A percentile compares a stretch with the other conserved stretches of the same genome.
Conservation (phyloP, 2,329 filamentous ascomycete genomes). For the Cytospora mali region DNA sequence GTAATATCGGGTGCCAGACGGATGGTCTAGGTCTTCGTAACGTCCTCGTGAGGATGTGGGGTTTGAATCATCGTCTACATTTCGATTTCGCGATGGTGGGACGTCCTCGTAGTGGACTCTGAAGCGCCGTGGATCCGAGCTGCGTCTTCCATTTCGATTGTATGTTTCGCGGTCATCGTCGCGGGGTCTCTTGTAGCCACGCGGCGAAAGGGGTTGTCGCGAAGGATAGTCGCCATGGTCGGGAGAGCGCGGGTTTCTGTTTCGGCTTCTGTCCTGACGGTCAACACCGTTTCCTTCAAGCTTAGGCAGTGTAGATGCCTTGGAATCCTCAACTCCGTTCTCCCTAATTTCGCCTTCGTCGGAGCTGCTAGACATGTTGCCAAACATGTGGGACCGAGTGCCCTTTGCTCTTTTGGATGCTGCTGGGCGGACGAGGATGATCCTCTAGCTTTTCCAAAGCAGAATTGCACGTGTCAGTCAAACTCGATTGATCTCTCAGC, state of each 20-base stretch:
- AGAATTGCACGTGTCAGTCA: slow-evolving; percentile 29
- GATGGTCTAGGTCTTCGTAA: slow-evolving; percentile 62
- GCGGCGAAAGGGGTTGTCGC: slow-evolving; percentile 60
- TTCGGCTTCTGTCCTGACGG: slow-evolving; percentile 82
- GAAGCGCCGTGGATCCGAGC: slow-evolving; percentile 61
- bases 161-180: slow-evolving; percentile 64
- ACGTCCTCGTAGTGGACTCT: slow-evolving; percentile 65
- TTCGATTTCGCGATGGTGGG: slow-evolving; percentile 48
- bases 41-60: slow-evolving; percentile 32
- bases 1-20: slow-evolving; percentile 33
- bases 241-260: slow-evolving; percentile 60
- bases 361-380: slow-evolving; percentile 58
- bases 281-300: slow-evolving; percentile 84
- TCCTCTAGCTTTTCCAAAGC: slow-evolving; percentile 26
- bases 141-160: slow-evolving; percentile 41
- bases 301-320: slow-evolving; percentile 86
- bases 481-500: slow-evolving; percentile 19
- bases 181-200: slow-evolving; percentile 67
- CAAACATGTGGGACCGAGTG: slow-evolving; percentile 9
- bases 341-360: slow-evolving; percentile 89
- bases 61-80: slow-evolving; percentile 54
- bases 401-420: slow-evolving; percentile 1
- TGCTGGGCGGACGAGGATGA: slow-evolving; percentile 17
- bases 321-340: slow-evolving; percentile 64
- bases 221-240: slow-evolving; percentile 50